A percentile compares a stretch with the other conserved stretches of the same genome.
Conservation (phyloP, 2,329 filamentous ascomycete genomes). For the Verticillium nubilum region DNA sequence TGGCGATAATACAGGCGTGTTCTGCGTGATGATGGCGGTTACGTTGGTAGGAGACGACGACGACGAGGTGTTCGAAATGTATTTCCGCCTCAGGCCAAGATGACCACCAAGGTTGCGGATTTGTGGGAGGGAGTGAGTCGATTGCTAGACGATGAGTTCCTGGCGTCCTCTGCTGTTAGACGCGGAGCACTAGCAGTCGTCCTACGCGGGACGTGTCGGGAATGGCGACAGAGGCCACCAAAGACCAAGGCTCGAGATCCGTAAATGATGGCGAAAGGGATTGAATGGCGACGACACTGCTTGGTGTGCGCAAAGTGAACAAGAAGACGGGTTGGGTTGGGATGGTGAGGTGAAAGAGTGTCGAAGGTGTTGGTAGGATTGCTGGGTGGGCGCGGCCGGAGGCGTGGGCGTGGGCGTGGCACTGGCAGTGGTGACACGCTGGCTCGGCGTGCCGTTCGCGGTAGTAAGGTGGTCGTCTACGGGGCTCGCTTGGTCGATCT, state of each 20-base stretch:
- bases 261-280: slow-evolving; percentile 2
- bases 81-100: not conserved
- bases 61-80: not conserved
- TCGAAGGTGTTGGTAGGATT: slow-evolving; percentile 1
- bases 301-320: not conserved
- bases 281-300: slow-evolving; percentile 1
- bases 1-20: not conserved
- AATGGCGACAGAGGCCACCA: not conserved
- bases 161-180: slow-evolving; percentile 15
- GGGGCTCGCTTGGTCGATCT: slow-evolving; percentile 4
- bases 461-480: not conserved
- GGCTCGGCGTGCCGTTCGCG: not conserved
- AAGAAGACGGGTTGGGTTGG: not conserved
- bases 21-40: not conserved
- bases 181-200: slow-evolving; percentile 12
- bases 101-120: slow-evolving; percentile 4
- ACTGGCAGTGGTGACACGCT: slow-evolving; percentile 4
- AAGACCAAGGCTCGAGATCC: slow-evolving; percentile 2
- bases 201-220: slow-evolving; percentile 3
- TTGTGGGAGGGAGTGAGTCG: slow-evolving; percentile 12
- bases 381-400: not conserved
- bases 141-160: slow-evolving; percentile 18
- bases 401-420: slow-evolving; percentile 1
- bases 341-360: not conserved
- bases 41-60: not conserved